Evolutionary conservation across 1,284 basidiomycete species (phyloP), one percentile per base, ranked within the genome.

Genomic region (Afroboletus lepidellus): DNA sequence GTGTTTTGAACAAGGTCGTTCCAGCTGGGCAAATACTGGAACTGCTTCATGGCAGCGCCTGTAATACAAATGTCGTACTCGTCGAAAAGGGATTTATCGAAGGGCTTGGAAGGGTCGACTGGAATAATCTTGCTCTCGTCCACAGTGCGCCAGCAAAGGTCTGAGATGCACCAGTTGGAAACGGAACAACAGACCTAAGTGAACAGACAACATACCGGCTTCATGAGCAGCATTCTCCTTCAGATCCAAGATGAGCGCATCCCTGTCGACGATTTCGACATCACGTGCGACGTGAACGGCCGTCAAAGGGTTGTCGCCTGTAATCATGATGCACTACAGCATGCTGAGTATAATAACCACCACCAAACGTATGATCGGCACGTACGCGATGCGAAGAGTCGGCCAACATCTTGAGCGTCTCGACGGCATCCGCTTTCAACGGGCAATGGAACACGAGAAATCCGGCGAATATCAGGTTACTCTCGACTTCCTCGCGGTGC

Each of bases 381-480:
- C 90, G 51, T 74, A 94, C 92, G 39, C 95, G 81, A 73, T 98
- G 95, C 2, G 93, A 96, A 8, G 94, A 92, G 66, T 97, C 94
- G 11, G 88, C 85, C 48, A 98, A 78, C 91, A 95, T 95, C 71
- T 91, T 93, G 52, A 98, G 77, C 0, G 89, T 82, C 57, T 89
- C 84, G 11, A 97, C 77, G 3, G 94, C 95, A 69, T 98, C 94
- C n/a, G 83, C 72, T 72, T 98, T 98, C 59, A 98, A 80, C 2
- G 95, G 94, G 67, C 94, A 97, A 67, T 96, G 93, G 83, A 98
- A 98, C 13, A 98, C 92, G 56, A 98, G 76, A 78, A 98, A 98
- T 12, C 94, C 94, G 27, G 83, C 92, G 66, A 98, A 98, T 5
- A 69, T 74, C 34, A 98, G 77, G 6, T 75, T 66, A 53, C 81